Evolutionary conservation across 768 basidiomycete species (phyloP), one percentile per base, ranked within the genome.

Genomic region (Tubosaeta brunneosetosa): DNA sequence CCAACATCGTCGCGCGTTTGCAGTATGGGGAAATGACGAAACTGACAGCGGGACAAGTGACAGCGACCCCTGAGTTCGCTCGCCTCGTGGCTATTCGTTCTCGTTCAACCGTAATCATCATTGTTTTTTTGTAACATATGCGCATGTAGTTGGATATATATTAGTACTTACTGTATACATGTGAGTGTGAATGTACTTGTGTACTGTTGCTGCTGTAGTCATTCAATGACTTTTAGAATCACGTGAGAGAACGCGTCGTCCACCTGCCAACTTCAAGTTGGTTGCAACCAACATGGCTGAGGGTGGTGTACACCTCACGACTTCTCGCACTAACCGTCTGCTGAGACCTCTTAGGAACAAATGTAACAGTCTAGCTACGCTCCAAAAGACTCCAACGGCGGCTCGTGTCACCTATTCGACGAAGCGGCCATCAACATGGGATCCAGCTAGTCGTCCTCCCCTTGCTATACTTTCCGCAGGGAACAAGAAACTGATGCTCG

Each of bases 11-110:
- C 74, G 81, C 33, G 85, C 87, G 8, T 93, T 93, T 61, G 91
- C 91, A 17, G 88, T 89, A 11, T 90, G 84, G 82, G 91, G 91
- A 1, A 86, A 90, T 37, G 91, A 93, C 63, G 91, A 92, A 68
- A 91, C 87, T 50, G 91, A 93, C 59, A 89, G 87, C 64, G 86
- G 85, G 61, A 77, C 88, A 13, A 91, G 88, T 56, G 89, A 91
- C 61, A 84, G 78, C 47, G 84, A 86, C 52, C 63, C 62, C 27
- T 75, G 58, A 70, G 22, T 13, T 29, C 26, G 13, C 17, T 19
- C 29, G n/a, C 31, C 16, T 29, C 26, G 19, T n/a, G 17, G n/a
- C 16, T 53, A 44, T 56, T 50, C 19, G 31, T 53, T 59, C 46
- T 43, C 31, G 46, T 40, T 27, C 16, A 13, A 32, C 32, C 37